Evolutionary conservation across 306 rosid genomes (phyloP), one percentile per base, ranked within the genome.

Genomic region (Lithocarpus polystachyus): DNA sequence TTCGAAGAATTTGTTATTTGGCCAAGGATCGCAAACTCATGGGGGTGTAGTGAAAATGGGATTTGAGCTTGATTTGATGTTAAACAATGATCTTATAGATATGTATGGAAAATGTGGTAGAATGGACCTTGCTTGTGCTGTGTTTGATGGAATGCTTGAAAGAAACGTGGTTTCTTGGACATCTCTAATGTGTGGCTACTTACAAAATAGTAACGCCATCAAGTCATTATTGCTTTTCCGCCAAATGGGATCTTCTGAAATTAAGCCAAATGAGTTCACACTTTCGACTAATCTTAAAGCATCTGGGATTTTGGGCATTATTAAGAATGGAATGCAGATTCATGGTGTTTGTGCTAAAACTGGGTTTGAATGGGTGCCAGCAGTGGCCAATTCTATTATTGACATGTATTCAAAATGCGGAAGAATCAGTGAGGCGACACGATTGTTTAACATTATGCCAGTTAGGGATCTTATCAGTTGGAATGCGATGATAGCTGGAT

Each of bases 321-420:
- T 73, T 22, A 77, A 80, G 81, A 84, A 79, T 62, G 92, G 93
- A 18, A 86, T 67, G 88, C 89, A 86, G 84, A 91, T 91, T 82
- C 96, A 91, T 83, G 82, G 79, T 55, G 74, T 88, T 75, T 91
- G 90, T 72, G 83, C 79, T 19, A 91, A 89, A 77, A 81, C 85
- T 71, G 86, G 88, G 60, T 85, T 86, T 70, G 90, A 91, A 51
- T 48, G 80, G 72, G 72, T 60, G 7, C 81, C 84, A 0, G 88
- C 80, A 59, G 92, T 91, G 81, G 88, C 83, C 18, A 91, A 91
- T 79, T 85, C 92, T 37, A 53, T 89, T 24, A 71, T 91, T 48
- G 93, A 89, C 81, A 86, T 89, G 96, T 89, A 89, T 70, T 82
- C 84, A 0, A 91, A 88, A 72, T 91, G 89, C 70, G 87, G 90